Conservation (phyloP, 805 yeast genomes). For the Priceomyces melissophilus region DNA sequence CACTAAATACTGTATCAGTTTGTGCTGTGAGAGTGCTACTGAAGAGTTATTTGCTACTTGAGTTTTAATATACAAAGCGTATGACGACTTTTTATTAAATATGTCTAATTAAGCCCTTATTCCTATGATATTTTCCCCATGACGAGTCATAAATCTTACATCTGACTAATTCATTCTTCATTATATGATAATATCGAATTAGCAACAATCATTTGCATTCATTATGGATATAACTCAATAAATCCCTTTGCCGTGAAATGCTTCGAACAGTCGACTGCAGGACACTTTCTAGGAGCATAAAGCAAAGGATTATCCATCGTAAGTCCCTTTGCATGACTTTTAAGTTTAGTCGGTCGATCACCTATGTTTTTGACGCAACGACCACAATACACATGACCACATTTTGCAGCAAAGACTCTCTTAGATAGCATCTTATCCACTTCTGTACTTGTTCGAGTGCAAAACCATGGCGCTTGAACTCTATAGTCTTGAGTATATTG, state of each 20-base stretch:
- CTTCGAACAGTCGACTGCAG: constrained; percentile 48
- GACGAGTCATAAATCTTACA: too few relatives aligned
- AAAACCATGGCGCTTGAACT: constrained; percentile 67
- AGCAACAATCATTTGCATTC: not conserved
- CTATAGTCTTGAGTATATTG: constrained; percentile 21
- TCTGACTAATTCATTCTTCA: too few relatives aligned
- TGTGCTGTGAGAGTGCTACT: too few relatives aligned
- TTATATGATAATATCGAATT: not conserved
- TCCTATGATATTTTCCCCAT: too few relatives aligned
- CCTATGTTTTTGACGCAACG: constrained; percentile 71
- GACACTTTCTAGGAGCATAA: constrained; percentile 58
- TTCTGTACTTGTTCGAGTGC: constrained; percentile 44
- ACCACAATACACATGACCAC: constrained; percentile 90
- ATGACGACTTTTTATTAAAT: too few relatives aligned
- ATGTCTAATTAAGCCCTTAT: too few relatives aligned
- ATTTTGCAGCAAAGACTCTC: constrained; percentile 60
- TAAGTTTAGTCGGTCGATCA: constrained; percentile 31
- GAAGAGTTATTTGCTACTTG: too few relatives aligned
- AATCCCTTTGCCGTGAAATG: constrained; percentile 47
- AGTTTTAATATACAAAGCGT: too few relatives aligned
- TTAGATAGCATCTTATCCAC: constrained; percentile 60
- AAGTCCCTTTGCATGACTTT: constrained; percentile 13
- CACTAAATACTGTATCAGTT: too few relatives aligned
- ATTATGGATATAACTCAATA: constrained; percentile 45
- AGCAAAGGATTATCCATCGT: constrained; percentile 32